A percentile compares a stretch with the other conserved stretches of the same genome.
phyloP scores from a whole-genome alignment of 129 eudicot species.

The Artemisia argyi region DNA sequence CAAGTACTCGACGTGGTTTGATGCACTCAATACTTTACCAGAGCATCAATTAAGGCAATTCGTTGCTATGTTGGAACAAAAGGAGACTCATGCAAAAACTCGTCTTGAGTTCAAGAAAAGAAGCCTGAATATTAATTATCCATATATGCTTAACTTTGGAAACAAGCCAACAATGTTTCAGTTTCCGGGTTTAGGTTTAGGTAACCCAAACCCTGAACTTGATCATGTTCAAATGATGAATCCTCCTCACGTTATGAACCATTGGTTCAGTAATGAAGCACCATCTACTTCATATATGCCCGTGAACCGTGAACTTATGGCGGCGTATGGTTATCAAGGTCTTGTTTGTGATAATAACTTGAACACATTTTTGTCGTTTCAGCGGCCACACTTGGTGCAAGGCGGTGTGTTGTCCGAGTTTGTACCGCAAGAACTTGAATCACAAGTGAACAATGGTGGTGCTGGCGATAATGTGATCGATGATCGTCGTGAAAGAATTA shows the following conservation, averaged over 20 bases:
- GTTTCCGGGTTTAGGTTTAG: conserved; percentile 3
- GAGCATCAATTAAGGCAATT: conserved; percentile 38
- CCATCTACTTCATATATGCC: conserved; percentile 4
- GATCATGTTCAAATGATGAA: conserved; percentile 23
- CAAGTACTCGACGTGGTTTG: conserved; percentile 49
- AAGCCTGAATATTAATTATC: conserved; percentile 9
- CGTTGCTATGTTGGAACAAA: conserved; percentile 23
- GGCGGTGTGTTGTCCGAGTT: conserved; percentile 12
- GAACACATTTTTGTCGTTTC: conserved; percentile 20
- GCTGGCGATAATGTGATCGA: conserved; percentile 23
- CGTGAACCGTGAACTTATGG: conserved; percentile 10
- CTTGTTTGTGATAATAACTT: conserved; percentile 24
- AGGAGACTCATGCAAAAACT: conserved; percentile 25
- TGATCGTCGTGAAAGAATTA: conserved; percentile 16
- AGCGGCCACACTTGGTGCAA: conserved; percentile 21
- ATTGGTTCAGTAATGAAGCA: conserved; percentile 11
- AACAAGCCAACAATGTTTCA: background rate
- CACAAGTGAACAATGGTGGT: conserved; percentile 16
- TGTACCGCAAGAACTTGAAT: conserved; percentile 10
- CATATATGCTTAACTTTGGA: conserved; percentile 3
- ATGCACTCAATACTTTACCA: conserved; percentile 14
- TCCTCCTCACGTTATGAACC: conserved; percentile 23
- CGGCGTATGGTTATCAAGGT: conserved; percentile 15
- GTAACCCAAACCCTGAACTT: background rate
- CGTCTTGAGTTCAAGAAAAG: conserved; percentile 33